Evolutionary conservation across 345 rosid species (phyloP).

Genomic region (Acer yangbiense): DNA sequence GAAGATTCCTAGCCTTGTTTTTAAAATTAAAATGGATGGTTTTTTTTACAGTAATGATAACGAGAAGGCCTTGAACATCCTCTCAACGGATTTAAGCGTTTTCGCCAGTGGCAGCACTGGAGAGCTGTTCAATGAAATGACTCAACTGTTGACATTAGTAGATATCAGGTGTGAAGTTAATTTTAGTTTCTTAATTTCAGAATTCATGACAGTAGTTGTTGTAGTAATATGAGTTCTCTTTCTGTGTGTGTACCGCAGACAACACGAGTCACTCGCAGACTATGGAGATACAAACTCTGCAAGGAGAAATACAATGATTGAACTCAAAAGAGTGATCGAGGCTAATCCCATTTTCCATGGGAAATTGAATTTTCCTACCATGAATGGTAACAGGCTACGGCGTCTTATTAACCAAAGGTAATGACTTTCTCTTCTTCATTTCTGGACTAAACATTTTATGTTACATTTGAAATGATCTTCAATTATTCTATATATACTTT

Average conservation of each 20-base stretch:
- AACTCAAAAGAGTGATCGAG: conserved; percentile 41
- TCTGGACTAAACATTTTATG: not conserved
- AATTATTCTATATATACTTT: not conserved
- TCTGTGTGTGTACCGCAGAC: conserved; percentile 38
- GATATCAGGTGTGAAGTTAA: conserved; percentile 32
- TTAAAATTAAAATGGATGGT: not conserved
- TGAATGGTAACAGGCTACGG: conserved; percentile 33
- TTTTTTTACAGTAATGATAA: conserved; percentile 31
- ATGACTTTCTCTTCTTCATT: not conserved
- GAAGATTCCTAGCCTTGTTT: not conserved
- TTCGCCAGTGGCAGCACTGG: conserved; percentile 21
- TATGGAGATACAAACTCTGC: conserved; percentile 44
- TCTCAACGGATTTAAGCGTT: conserved; percentile 40
- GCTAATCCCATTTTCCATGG: conserved; percentile 47
- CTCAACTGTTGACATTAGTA: conserved; percentile 37
- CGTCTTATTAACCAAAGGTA: conserved; percentile 56
- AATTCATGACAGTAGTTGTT: not conserved
- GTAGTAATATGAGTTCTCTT: not conserved
- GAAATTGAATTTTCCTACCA: conserved; percentile 45
- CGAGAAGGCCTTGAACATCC: conserved; percentile 40
- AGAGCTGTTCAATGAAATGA: conserved; percentile 39
- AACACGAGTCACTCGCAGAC: conserved; percentile 37
- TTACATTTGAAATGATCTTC: not conserved
- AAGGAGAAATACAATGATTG: conserved; percentile 34
- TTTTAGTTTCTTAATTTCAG: not conserved